Evolutionary conservation across 441 rosid species (phyloP).

Genomic region (Geranium incanum): DNA sequence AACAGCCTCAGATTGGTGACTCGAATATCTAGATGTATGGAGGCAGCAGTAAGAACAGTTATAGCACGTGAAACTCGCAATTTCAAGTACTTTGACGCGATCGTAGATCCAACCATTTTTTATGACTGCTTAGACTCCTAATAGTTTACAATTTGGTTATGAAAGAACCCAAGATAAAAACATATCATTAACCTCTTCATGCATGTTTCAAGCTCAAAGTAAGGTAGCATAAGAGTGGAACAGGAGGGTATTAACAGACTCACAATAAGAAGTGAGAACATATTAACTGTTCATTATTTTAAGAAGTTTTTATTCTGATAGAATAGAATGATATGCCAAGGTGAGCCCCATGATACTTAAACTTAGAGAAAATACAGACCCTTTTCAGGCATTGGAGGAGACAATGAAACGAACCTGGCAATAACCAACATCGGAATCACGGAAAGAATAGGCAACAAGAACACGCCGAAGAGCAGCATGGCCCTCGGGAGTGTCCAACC

Average conservation of each 20-base stretch:
- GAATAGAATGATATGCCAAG: not conserved
- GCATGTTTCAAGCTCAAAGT: too few relatives aligned
- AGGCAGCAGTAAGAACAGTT: too few relatives aligned
- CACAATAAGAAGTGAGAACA: not conserved
- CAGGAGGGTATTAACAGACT: not conserved
- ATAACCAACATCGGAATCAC: conserved; percentile 98
- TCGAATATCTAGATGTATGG: too few relatives aligned
- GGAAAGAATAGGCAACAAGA: conserved; percentile 88
- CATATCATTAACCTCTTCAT: too few relatives aligned
- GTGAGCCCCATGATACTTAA: too few relatives aligned
- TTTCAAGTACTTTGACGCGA: too few relatives aligned
- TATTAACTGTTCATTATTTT: not conserved
- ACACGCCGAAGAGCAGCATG: conserved; percentile 86
- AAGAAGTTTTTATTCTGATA: not conserved
- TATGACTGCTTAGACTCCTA: not conserved
- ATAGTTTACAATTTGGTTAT: not conserved
- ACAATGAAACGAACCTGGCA: conserved; percentile 64
- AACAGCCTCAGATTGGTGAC: not conserved
- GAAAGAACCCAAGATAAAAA: not conserved
- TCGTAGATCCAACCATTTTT: too few relatives aligned
- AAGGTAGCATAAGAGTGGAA: not conserved
- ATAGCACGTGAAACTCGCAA: too few relatives aligned
- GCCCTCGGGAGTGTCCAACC: conserved; percentile 96
- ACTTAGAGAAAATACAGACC: not conserved
- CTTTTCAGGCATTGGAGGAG: not conserved